Percentiles rank a stretch among this genome's conserved stretches.
These are phyloP conservation scores for Wallacemonas sp. DNA, from an alignment of 208 protist genomes.

Conservation along the genomic window DNA sequence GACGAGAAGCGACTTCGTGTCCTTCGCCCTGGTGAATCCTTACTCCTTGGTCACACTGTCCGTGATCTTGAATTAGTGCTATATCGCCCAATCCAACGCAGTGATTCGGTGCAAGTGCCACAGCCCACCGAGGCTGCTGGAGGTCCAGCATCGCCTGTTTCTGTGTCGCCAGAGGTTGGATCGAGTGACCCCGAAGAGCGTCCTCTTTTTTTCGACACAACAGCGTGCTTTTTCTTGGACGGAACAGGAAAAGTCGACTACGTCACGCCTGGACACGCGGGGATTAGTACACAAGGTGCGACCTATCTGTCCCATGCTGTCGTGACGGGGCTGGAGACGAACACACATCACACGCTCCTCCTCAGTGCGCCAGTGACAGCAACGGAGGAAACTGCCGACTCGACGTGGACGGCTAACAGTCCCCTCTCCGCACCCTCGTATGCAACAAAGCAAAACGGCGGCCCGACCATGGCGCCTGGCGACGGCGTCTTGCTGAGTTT, in stretches of 20 bases:
- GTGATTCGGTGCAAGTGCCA: not conserved
- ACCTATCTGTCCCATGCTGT: constrained; percentile 60
- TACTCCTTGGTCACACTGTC: constrained; percentile 46
- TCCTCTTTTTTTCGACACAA: constrained; percentile 79
- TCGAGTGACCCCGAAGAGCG: constrained; percentile 9
- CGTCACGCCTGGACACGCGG: constrained; percentile 57
- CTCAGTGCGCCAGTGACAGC: constrained; percentile 3
- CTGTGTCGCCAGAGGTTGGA: not conserved
- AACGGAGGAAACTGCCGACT: not conserved
- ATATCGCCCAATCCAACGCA: constrained; percentile 52
- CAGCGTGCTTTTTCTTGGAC: constrained; percentile 72
- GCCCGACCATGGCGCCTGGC: constrained; percentile 53
- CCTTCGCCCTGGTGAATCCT: constrained; percentile 62
- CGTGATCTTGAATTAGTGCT: constrained; percentile 78
- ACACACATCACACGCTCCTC: not conserved
- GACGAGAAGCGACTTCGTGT: constrained; percentile 40
- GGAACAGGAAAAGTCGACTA: constrained; percentile 62
- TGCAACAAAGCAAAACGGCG: constrained; percentile 12
- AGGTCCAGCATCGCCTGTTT: not conserved
- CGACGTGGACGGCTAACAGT: not conserved
- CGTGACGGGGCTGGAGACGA: constrained; percentile 39
- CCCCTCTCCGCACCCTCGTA: constrained; percentile 2
- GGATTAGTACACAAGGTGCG: constrained; percentile 60
- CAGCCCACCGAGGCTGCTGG: not conserved
- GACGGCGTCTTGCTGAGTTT: constrained; percentile 68